Evolutionary conservation across 1,139 yeast species (phyloP).

Genomic region (Geotrichum phurueaensis): DNA sequence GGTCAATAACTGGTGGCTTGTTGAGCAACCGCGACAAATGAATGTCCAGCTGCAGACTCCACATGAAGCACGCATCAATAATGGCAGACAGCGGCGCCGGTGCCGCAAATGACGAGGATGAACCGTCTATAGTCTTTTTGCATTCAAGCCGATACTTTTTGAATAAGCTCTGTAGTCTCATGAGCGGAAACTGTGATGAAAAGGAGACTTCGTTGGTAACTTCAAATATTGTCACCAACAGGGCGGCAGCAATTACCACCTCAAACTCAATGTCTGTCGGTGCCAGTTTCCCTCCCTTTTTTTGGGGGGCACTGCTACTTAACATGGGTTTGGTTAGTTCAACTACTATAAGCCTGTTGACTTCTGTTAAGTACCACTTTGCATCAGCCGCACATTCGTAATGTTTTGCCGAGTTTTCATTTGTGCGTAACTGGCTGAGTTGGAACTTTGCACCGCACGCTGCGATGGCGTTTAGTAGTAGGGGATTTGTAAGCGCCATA

Average conservation of each 20-base stretch:
- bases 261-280: not conserved
- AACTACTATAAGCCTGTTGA: not conserved
- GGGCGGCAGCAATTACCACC: not conserved
- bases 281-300: no score
- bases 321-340: not conserved
- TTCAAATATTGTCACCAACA: not conserved
- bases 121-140: not conserved
- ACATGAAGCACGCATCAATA: not conserved
- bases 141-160: not conserved
- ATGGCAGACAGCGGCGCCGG: not conserved
- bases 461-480: conserved; percentile 12
- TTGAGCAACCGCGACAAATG: not conserved
- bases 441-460: conserved; percentile 16
- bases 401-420: not conserved
- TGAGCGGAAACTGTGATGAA: not conserved
- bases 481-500: conserved; percentile 15
- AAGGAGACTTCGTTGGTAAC: not conserved
- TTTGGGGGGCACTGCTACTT: not conserved
- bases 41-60: not conserved
- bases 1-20: not conserved
- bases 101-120: not conserved
- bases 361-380: not conserved
- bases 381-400: not conserved
- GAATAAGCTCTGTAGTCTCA: not conserved
- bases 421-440: not conserved